Conservation (phyloP, 108 stramenopile species). For the Schizochytrium sp. region DNA sequence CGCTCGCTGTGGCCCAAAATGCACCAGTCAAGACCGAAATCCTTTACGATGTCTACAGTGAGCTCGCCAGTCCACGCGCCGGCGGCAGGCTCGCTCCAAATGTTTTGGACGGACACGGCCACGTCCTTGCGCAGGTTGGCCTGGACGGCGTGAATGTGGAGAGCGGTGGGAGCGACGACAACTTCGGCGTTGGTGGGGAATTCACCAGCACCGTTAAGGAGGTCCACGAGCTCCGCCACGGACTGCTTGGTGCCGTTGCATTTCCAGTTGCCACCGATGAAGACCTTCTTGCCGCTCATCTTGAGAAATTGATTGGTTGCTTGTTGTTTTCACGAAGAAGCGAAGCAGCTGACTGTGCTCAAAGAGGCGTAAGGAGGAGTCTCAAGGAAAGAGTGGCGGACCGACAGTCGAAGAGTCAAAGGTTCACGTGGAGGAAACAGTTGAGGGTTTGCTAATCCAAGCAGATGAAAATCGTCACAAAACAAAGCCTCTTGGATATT, state of each 20-base stretch:
- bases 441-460: too few relatives aligned
- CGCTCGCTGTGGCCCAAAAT: conserved; percentile 98
- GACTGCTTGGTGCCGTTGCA: conserved; percentile 65
- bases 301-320: background rate
- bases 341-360: background rate
- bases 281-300: conserved; percentile 57
- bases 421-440: too few relatives aligned
- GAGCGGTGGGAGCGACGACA: conserved; percentile 75
- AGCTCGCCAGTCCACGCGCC: conserved; percentile 99
- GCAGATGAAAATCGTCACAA: too few relatives aligned
- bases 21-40: conserved; percentile 94
- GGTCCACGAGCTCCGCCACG: conserved; percentile 61
- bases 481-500: too few relatives aligned
- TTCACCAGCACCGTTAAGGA: conserved; percentile 72
- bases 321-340: background rate
- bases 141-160: conserved; percentile 57
- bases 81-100: conserved; percentile 61
- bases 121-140: conserved; percentile 69
- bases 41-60: conserved; percentile 88
- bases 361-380: too few relatives aligned
- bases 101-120: conserved; percentile 62
- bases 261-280: conserved; percentile 72
- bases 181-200: conserved; percentile 74
- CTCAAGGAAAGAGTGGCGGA: too few relatives aligned
- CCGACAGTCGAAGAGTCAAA: too few relatives aligned